phyloP scores from a whole-genome alignment of 2,329 filamentous ascomycete species.

The Venturia nashicola region DNA sequence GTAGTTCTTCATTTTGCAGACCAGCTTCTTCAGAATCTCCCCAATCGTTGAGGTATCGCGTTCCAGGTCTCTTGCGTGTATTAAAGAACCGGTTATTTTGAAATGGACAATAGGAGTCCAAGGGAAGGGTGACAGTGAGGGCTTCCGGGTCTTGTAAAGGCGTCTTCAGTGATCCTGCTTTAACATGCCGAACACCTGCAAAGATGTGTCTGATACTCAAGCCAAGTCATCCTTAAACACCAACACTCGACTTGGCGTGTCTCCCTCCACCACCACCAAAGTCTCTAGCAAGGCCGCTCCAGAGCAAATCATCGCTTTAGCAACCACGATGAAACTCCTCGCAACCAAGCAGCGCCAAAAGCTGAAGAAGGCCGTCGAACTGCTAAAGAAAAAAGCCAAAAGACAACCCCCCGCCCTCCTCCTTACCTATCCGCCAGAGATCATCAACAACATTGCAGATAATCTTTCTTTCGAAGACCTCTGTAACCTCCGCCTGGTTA shows the following conservation, averaged over 20 bases:
- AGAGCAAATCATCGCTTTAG: neutral
- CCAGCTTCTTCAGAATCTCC: no score
- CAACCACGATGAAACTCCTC: slow-evolving; percentile 48
- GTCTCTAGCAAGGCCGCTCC: neutral
- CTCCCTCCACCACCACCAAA: neutral
- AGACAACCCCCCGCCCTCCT: neutral
- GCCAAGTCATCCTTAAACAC: neutral
- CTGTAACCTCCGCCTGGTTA: neutral
- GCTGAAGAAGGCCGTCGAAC: neutral
- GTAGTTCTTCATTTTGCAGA: no score
- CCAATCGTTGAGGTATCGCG: no score
- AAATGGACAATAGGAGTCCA: no score
- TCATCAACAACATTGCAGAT: neutral
- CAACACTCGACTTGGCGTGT: neutral
- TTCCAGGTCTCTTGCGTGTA: no score
- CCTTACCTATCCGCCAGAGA: neutral
- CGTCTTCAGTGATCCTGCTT: neutral
- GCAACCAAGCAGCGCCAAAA: slow-evolving; percentile 88
- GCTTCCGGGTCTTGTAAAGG: neutral
- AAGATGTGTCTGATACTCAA: neutral
- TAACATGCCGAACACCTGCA: neutral
- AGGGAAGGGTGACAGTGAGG: neutral
- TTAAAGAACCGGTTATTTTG: no score
- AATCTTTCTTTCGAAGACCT: neutral
- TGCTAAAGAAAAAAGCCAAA: neutral